Percentiles rank a stretch among this genome's conserved stretches.
These are phyloP conservation scores for Avena atlantica DNA, from an alignment of 176 grass and related monocot genomes.

Conservation along the genomic window DNA sequence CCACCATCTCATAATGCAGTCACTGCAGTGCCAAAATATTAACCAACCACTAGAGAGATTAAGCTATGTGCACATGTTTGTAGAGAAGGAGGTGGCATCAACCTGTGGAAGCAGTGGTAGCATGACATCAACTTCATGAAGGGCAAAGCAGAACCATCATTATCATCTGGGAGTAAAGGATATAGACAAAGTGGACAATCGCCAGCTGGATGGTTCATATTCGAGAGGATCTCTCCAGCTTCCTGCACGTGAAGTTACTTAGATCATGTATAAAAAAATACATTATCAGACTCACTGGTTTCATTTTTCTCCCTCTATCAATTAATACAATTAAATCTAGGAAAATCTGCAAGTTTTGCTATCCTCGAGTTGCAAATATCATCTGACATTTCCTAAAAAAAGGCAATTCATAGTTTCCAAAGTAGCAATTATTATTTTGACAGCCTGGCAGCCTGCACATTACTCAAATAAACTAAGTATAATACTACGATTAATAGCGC, in stretches of 20 bases:
- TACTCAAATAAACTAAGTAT: background rate
- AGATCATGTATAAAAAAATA: slow-evolving; percentile 25
- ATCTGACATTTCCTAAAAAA: slow-evolving; percentile 22
- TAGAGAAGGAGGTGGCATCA: slow-evolving; percentile 25
- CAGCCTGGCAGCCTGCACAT: background rate
- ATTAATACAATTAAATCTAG: background rate
- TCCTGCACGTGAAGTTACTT: slow-evolving; percentile 65
- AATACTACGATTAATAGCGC: background rate
- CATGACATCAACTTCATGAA: slow-evolving; percentile 99
- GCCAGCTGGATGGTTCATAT: slow-evolving; percentile 96
- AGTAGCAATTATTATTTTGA: slow-evolving; percentile 29
- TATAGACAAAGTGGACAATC: slow-evolving; percentile 95
- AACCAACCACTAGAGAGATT: slow-evolving; percentile 20
- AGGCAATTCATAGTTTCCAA: background rate
- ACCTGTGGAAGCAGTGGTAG: slow-evolving; percentile 98
- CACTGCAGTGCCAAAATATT: slow-evolving; percentile 55
- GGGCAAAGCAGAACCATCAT: slow-evolving; percentile 54
- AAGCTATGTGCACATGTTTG: slow-evolving; percentile 30
- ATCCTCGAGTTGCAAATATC: slow-evolving; percentile 16
- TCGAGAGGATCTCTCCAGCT: slow-evolving; percentile 81
- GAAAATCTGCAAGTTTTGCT: background rate
- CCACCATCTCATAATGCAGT: slow-evolving; percentile 90
- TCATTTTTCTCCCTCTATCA: slow-evolving; percentile 6
- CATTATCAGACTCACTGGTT: background rate
- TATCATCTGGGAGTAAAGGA: slow-evolving; percentile 69